phyloP scores from a whole-genome alignment of 1,284 basidiomycete genomes.

The Tilletia setariae region DNA sequence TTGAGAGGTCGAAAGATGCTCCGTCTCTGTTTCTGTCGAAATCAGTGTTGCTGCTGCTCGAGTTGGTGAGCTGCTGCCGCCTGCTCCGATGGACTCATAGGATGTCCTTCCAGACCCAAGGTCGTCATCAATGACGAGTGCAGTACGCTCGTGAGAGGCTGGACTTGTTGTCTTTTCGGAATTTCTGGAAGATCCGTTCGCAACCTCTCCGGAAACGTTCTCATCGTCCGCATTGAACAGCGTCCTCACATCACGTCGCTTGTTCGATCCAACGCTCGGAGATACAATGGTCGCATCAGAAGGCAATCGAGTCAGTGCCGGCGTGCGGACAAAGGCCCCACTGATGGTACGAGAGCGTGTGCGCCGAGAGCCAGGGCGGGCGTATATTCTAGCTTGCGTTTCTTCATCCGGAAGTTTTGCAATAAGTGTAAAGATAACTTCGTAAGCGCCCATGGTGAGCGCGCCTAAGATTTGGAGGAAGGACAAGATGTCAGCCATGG shows the following conservation, averaged over 20 bases:
- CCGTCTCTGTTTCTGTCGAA: neutral
- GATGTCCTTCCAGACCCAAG: neutral
- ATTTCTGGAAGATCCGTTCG: neutral
- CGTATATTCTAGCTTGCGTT: constrained; percentile 9
- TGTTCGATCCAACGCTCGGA: neutral
- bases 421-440: constrained; percentile 49
- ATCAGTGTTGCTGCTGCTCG: neutral
- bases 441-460: constrained; percentile 52
- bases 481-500: neutral
- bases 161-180: neutral
- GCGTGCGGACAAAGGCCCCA: neutral
- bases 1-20: neutral
- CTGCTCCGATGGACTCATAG: neutral
- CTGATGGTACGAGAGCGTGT: constrained; percentile 11
- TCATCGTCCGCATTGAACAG: constrained; percentile 6
- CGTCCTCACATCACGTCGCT: neutral
- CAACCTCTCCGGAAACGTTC: neutral
- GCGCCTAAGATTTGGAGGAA: constrained; percentile 32
- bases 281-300: neutral
- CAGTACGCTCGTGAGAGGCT: neutral
- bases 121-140: neutral
- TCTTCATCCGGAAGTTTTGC: constrained; percentile 45
- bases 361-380: neutral
- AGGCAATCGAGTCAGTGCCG: neutral
- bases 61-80: neutral